Evolutionary conservation across 805 yeast genomes (phyloP).

Genomic region (Candida boidinii): DNA sequence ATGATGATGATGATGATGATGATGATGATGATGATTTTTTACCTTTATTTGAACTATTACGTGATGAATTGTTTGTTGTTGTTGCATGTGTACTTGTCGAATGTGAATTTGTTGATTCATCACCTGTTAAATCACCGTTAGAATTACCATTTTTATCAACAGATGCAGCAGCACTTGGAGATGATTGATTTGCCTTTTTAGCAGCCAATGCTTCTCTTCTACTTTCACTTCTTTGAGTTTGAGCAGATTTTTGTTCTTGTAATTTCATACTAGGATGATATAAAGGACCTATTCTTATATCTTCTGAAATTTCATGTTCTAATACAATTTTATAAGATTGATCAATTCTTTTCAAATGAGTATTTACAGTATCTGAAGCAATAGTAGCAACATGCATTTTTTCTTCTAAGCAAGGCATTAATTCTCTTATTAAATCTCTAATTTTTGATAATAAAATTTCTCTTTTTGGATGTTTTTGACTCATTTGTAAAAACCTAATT

Average conservation of each 20-base stretch:
- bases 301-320: conserved; percentile 75
- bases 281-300: conserved; percentile 65
- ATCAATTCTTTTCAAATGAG: conserved; percentile 66
- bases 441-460: conserved; percentile 29
- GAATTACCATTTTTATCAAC: conserved; percentile 12
- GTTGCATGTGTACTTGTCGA: not conserved
- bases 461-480: conserved; percentile 28
- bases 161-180: conserved; percentile 1
- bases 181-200: conserved; percentile 49
- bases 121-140: conserved; percentile 15
- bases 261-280: conserved; percentile 88
- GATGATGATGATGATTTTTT: not conserved
- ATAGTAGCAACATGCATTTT: conserved; percentile 95
- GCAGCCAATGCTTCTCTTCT: conserved; percentile 93
- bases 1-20: not conserved
- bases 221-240: conserved; percentile 71
- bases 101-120: conserved; percentile 6
- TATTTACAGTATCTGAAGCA: conserved; percentile 69
- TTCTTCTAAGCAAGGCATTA: conserved; percentile 90
- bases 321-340: conserved; percentile 70
- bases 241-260: conserved; percentile 52
- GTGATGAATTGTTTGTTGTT: too few relatives aligned
- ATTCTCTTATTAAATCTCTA: conserved; percentile 45
- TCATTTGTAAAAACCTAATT: conserved; percentile 33
- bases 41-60: too few relatives aligned